A percentile compares a stretch with the other conserved stretches of the same genome.
Conservation (phyloP, 495 filamentous ascomycete species). For the Aspergillus hancockii region DNA sequence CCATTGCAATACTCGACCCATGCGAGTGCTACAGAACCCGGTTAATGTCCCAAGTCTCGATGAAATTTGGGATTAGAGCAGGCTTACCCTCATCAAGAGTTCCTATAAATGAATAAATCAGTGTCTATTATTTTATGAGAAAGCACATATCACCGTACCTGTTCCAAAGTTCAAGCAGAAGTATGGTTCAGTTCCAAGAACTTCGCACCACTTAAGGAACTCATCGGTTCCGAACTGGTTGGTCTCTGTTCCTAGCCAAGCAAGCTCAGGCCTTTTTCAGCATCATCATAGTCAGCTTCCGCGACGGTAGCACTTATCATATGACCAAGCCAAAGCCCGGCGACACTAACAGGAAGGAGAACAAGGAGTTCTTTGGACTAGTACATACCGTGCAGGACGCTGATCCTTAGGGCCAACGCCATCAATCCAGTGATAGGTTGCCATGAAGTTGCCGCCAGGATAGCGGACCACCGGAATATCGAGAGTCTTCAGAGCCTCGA, state of each 20-base stretch:
- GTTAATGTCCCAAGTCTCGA: background rate
- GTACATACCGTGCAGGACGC: slow-evolving; percentile 53
- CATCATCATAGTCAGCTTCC: slow-evolving; percentile 2
- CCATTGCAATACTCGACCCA: slow-evolving; percentile 86
- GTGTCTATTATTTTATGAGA: background rate
- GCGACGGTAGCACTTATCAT: background rate
- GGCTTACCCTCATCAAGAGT: slow-evolving; percentile 67
- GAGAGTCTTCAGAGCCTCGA: slow-evolving; percentile 67
- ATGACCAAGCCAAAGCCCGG: background rate
- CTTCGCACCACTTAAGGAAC: slow-evolving; percentile 77
- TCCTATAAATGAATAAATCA: slow-evolving; percentile 32
- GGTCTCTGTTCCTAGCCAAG: slow-evolving; percentile 72
- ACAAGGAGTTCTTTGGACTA: background rate
- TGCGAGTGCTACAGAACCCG: slow-evolving; percentile 50
- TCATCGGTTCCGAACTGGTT: slow-evolving; percentile 83
- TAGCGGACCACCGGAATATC: slow-evolving; percentile 75
- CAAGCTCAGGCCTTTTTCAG: slow-evolving; percentile 61
- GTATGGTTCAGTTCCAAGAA: slow-evolving; percentile 70
- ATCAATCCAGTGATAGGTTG: slow-evolving; percentile 83
- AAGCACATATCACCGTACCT: slow-evolving; percentile 19
- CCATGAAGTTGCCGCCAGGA: slow-evolving; percentile 78
- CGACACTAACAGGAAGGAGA: background rate
- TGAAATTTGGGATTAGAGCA: background rate
- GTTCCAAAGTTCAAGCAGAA: slow-evolving; percentile 77
- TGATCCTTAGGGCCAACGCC: slow-evolving; percentile 70